A percentile compares a stretch with the other conserved stretches of the same genome.
phyloP scores from a whole-genome alignment of 148 eudicot genomes.

The Diospyros kaki region DNA sequence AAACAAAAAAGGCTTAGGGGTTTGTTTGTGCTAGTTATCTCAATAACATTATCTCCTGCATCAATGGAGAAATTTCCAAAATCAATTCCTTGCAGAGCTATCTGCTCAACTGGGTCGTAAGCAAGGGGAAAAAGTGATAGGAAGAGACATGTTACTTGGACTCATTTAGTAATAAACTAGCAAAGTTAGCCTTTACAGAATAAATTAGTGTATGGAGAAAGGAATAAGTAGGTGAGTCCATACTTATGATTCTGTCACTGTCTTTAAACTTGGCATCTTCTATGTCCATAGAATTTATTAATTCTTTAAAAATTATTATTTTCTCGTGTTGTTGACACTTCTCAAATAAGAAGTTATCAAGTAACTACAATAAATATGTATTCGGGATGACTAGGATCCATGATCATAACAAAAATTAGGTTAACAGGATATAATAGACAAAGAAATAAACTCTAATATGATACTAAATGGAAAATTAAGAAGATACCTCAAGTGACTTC shows the following conservation, averaged over 20 bases:
- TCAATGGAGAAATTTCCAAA: background rate
- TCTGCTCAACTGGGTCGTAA: background rate
- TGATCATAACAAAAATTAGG: background rate
- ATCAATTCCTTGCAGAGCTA: background rate
- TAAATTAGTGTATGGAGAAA: constrained; percentile 60
- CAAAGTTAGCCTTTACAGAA: constrained; percentile 65
- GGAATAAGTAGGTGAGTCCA: constrained; percentile 80
- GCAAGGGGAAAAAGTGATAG: background rate
- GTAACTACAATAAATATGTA: constrained; percentile 36
- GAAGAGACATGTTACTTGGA: constrained; percentile 4
- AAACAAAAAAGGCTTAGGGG: constrained; percentile 74
- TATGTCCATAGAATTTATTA: constrained; percentile 60
- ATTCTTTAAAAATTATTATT: constrained; percentile 50
- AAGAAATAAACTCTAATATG: no score
- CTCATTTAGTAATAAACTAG: constrained; percentile 73
- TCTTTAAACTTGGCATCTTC: constrained; percentile 71
- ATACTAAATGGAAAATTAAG: background rate
- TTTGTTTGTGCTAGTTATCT: constrained; percentile 71
- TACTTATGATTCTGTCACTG: constrained; percentile 41
- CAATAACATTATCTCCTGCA: constrained; percentile 65
- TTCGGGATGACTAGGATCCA: constrained; percentile 7
- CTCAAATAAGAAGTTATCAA: constrained; percentile 49
- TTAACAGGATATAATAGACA: no score
- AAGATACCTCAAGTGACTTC: constrained; percentile 73
- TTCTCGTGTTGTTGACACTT: constrained; percentile 61